Conservation (phyloP, 2,329 filamentous ascomycete species). For the Penicillium verrucosum region DNA sequence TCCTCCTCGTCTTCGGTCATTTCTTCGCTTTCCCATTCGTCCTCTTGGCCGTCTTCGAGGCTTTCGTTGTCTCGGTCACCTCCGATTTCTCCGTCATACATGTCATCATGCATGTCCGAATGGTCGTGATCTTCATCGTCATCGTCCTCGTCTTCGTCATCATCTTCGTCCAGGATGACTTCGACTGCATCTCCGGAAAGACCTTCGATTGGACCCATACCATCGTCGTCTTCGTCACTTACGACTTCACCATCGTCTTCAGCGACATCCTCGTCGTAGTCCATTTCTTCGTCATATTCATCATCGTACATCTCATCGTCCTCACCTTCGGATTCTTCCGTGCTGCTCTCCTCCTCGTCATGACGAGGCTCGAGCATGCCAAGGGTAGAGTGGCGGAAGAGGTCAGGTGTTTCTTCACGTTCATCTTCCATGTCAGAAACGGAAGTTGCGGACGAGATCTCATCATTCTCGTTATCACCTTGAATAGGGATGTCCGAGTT, state of each 20-base stretch:
- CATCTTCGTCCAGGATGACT: slow-evolving; percentile 76
- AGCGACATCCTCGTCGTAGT: slow-evolving; percentile 80
- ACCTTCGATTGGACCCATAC: slow-evolving; percentile 70
- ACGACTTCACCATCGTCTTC: slow-evolving; percentile 80
- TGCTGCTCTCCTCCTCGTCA: slow-evolving; percentile 77
- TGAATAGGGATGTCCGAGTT: slow-evolving; percentile 69
- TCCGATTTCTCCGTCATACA: slow-evolving; percentile 54
- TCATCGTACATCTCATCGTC: slow-evolving; percentile 93
- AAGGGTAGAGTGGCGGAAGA: slow-evolving; percentile 93
- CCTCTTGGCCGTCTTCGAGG: slow-evolving; percentile 47
- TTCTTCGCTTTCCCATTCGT: slow-evolving; percentile 51
- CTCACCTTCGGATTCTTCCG: slow-evolving; percentile 64
- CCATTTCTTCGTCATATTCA: slow-evolving; percentile 84
- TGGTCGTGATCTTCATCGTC: slow-evolving; percentile 57
- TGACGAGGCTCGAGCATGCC: slow-evolving; percentile 87
- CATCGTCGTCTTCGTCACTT: slow-evolving; percentile 82
- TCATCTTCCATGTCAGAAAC: slow-evolving; percentile 83
- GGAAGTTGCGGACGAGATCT: slow-evolving; percentile 82
- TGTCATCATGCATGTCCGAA: slow-evolving; percentile 58
- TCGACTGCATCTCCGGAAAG: slow-evolving; percentile 67
- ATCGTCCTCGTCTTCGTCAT: slow-evolving; percentile 62
- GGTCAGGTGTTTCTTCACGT: slow-evolving; percentile 90
- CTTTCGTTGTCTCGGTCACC: slow-evolving; percentile 54
- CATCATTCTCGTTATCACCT: slow-evolving; percentile 74
- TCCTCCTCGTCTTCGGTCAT: slow-evolving; percentile 47